These are phyloP conservation scores for Lachnellula subtilissima DNA, from an alignment of 2,329 filamentous ascomycete genomes.

Conservation along the genomic window DNA sequence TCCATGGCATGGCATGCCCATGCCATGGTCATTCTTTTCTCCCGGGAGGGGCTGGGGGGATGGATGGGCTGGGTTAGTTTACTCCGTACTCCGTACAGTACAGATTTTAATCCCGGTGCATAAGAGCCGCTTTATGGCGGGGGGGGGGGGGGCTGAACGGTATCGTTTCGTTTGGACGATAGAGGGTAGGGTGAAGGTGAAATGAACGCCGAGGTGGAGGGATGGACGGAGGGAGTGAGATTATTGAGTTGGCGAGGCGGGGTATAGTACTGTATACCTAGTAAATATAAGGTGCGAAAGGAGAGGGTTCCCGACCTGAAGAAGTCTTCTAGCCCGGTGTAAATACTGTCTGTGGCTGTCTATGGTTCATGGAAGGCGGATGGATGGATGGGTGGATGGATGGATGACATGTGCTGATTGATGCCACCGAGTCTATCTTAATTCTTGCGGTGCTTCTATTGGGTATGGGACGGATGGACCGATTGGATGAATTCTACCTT, in stretches of 20 bases:
- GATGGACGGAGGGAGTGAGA: no score
- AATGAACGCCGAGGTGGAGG: neutral
- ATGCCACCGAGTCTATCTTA: no score
- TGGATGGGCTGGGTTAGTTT: no score
- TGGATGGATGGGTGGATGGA: no score
- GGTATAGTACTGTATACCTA: neutral
- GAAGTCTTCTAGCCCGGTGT: neutral
- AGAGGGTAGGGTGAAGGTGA: neutral
- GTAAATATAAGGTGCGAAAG: neutral
- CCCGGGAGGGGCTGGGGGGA: neutral
- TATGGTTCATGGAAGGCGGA: neutral
- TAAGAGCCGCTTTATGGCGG: constrained; percentile 9
- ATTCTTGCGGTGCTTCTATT: no score
- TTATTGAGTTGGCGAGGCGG: neutral
- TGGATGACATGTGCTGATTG: no score
- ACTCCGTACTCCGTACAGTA: no score
- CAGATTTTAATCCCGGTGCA: constrained; percentile 1
- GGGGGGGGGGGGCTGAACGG: constrained; percentile 7
- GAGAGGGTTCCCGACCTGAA: neutral
- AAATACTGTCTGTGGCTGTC: neutral
- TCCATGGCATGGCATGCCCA: neutral
- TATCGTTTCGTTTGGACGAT: constrained; percentile 1
- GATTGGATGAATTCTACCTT: no score
- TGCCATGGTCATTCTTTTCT: no score
- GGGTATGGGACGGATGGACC: no score